A percentile compares a stretch with the other conserved stretches of the same genome.
Evolutionary conservation across 83 land plant genomes (phyloP).

Genomic region (Diphasiastrum complanatum): DNA sequence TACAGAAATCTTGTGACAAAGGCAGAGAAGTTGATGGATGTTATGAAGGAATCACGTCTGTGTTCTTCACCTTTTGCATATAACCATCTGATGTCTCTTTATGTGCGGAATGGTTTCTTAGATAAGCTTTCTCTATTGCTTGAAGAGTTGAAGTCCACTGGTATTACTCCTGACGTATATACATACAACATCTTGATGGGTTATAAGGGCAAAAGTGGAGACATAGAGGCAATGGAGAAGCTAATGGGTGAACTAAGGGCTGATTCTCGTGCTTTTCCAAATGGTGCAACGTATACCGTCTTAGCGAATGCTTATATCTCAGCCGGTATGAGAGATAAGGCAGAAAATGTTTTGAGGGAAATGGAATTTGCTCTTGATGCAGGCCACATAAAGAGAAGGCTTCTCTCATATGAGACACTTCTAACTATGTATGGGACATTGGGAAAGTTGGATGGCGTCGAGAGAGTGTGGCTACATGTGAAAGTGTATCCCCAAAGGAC

Average conservation of each 20-base stretch:
- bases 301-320: conserved; percentile 22
- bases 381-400: conserved; percentile 3
- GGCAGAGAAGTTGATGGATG: conserved; percentile 16
- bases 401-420: conserved; percentile 18
- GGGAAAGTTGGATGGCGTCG: conserved; percentile 20
- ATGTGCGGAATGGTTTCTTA: conserved; percentile 16
- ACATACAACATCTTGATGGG: conserved; percentile 33
- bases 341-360: conserved; percentile 7
- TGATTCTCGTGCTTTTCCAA: conserved; percentile 12
- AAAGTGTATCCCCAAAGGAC: not conserved
- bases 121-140: conserved; percentile 10
- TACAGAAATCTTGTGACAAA: conserved; percentile 1
- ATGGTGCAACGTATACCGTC: conserved; percentile 26
- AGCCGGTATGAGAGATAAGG: conserved; percentile 12
- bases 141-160: conserved; percentile 20
- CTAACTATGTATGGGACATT: conserved; percentile 17
- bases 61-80: conserved; percentile 8
- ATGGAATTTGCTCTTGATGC: no score
- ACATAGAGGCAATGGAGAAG: conserved; percentile 23
- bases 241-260: conserved; percentile 14
- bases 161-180: conserved; percentile 14
- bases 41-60: conserved; percentile 12
- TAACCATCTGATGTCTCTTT: conserved; percentile 26
- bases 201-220: conserved; percentile 18
- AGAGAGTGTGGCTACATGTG: conserved; percentile 23